These are phyloP conservation scores for Tuber brumale DNA, from an alignment of 495 filamentous ascomycete genomes.

Conservation along the genomic window DNA sequence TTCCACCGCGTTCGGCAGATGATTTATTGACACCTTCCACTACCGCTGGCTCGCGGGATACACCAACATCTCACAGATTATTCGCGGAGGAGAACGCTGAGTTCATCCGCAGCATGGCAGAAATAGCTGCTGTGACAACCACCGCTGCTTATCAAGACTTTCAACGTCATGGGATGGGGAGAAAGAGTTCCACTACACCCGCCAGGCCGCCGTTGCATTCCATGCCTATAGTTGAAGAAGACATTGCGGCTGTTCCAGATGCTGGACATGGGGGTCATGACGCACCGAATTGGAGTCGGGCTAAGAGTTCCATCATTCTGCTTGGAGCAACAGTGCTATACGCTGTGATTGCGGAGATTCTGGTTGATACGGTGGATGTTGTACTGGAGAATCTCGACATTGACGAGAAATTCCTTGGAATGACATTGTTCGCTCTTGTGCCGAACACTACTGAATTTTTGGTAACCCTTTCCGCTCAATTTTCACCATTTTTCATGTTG, in stretches of 20 bases:
- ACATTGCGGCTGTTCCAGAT: slow-evolving; percentile 45
- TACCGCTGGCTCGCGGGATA: slow-evolving; percentile 45
- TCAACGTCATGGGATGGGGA: slow-evolving; percentile 38
- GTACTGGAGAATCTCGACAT: slow-evolving; percentile 83
- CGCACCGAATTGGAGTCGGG: slow-evolving; percentile 92
- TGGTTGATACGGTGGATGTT: slow-evolving; percentile 92
- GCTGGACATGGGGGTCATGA: slow-evolving; percentile 72
- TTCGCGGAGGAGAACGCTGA: slow-evolving; percentile 71
- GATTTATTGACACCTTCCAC: slow-evolving; percentile 26
- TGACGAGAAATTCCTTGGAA: slow-evolving; percentile 96
- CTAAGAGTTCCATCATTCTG: slow-evolving; percentile 81
- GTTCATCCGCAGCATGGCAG: slow-evolving; percentile 74
- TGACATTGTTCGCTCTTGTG: slow-evolving; percentile 93
- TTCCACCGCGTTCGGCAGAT: slow-evolving; percentile 52
- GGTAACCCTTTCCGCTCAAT: slow-evolving; percentile 49
- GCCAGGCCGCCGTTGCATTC: slow-evolving; percentile 38
- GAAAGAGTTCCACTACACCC: slow-evolving; percentile 16
- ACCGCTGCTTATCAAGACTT: slow-evolving; percentile 78
- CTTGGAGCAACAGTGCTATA: slow-evolving; percentile 88
- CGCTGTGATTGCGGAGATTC: slow-evolving; percentile 90
- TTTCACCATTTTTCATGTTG: slow-evolving; percentile 11
- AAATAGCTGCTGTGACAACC: slow-evolving; percentile 86
- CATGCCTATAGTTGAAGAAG: slow-evolving; percentile 45
- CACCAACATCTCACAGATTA: slow-evolving; percentile 53
- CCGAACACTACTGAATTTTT: slow-evolving; percentile 98